A percentile compares a stretch with the other conserved stretches of the same genome.
Conservation (phyloP, 2,329 filamentous ascomycete species). For the Onygena corvina region DNA sequence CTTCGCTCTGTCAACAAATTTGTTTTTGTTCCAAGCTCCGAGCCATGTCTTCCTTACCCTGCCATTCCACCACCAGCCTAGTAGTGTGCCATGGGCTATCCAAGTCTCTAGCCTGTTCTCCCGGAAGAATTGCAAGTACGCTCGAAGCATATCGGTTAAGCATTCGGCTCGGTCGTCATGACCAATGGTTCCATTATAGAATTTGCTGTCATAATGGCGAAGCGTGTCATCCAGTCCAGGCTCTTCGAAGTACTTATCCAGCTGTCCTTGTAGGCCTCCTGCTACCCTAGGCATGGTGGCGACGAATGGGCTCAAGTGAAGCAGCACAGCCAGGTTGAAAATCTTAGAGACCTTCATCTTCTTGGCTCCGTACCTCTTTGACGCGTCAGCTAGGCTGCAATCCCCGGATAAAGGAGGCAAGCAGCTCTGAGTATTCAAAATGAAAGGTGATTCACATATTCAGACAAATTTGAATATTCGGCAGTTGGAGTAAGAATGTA, state of each 20-base stretch:
- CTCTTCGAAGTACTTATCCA: slow-evolving; percentile 55
- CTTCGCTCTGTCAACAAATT: background rate
- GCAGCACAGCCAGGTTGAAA: background rate
- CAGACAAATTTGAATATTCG: too few relatives aligned
- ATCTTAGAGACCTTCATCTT: background rate
- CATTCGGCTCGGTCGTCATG: slow-evolving; percentile 56
- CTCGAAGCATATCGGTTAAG: slow-evolving; percentile 57
- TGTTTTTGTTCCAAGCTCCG: background rate
- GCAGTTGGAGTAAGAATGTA: too few relatives aligned
- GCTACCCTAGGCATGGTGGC: background rate
- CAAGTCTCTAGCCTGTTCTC: slow-evolving; percentile 62
- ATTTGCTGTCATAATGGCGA: slow-evolving; percentile 64
- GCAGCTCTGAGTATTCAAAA: too few relatives aligned
- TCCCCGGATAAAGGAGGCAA: too few relatives aligned
- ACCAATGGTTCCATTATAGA: slow-evolving; percentile 50
- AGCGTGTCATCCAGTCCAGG: slow-evolving; percentile 48
- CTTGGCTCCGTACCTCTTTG: background rate
- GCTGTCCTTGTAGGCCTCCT: background rate
- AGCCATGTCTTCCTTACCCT: slow-evolving; percentile 31
- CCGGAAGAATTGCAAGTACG: slow-evolving; percentile 58
- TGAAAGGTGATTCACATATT: too few relatives aligned
- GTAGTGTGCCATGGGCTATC: slow-evolving; percentile 71
- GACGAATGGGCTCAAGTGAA: background rate
- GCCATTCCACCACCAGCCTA: slow-evolving; percentile 84
- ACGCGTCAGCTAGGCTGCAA: too few relatives aligned